Evolutionary conservation across 805 yeast genomes (phyloP).

Genomic region (Blastobotrys muscicola): DNA sequence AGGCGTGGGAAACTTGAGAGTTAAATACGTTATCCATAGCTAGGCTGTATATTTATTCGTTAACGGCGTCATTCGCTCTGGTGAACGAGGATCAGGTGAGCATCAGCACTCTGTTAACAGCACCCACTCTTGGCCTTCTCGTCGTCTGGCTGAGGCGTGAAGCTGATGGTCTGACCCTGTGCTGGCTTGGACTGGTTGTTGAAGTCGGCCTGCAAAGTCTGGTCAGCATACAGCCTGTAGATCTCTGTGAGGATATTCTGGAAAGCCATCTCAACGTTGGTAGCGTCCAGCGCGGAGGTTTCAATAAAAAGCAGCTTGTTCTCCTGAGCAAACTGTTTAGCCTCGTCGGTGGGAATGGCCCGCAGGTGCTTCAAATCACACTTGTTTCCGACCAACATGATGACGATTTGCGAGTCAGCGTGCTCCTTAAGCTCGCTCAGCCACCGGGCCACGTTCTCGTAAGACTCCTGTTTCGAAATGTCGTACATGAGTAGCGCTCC

Average conservation of each 20-base stretch:
- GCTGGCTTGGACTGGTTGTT: slow-evolving; percentile 52
- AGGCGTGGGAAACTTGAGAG: no score
- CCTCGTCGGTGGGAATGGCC: slow-evolving; percentile 97
- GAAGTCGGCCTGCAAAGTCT: slow-evolving; percentile 74
- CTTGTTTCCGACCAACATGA: slow-evolving; percentile 94
- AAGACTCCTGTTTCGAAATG: slow-evolving; percentile 87
- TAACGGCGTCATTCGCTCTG: no score
- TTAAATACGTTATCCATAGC: no score
- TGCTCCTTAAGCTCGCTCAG: slow-evolving; percentile 91
- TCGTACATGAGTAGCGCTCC: slow-evolving; percentile 96
- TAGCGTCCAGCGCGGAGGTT: slow-evolving; percentile 82
- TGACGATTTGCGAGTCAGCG: slow-evolving; percentile 93
- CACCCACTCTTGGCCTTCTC: slow-evolving; percentile 34
- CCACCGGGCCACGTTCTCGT: slow-evolving; percentile 84
- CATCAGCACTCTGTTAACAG: slow-evolving; percentile 16
- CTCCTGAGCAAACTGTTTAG: slow-evolving; percentile 84
- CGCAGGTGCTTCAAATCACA: slow-evolving; percentile 89
- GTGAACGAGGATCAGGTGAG: no score
- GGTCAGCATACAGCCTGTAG: slow-evolving; percentile 93
- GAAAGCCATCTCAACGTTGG: slow-evolving; percentile 91
- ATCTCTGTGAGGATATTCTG: slow-evolving; percentile 87
- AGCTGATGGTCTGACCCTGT: slow-evolving; percentile 81
- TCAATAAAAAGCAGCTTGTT: slow-evolving; percentile 89
- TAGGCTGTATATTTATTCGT: no score
- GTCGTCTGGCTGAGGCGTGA: slow-evolving; percentile 89